Conservation (phyloP, 495 filamentous ascomycete species). For the Neurospora intermedia region DNA sequence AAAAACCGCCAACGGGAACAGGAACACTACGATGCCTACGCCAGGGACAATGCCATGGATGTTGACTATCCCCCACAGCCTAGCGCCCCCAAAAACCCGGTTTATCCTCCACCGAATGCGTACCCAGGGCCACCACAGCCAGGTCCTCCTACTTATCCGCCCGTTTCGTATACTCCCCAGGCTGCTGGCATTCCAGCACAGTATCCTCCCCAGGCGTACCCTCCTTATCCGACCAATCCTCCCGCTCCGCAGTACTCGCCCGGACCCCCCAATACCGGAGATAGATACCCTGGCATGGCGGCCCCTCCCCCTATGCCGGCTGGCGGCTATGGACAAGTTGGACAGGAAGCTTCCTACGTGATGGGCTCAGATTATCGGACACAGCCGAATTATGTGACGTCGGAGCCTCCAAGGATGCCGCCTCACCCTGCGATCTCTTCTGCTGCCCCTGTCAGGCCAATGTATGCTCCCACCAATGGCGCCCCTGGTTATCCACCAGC, state of each 20-base stretch:
- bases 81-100: conserved; percentile 2
- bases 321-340: conserved; percentile 11
- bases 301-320: conserved; percentile 16
- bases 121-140: conserved; percentile 8
- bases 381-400: conserved; percentile 10
- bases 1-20: conserved; percentile 18
- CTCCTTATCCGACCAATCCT: conserved; percentile 13
- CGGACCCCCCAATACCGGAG: conserved; percentile 13
- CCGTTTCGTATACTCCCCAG: conserved; percentile 15
- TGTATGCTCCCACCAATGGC: conserved; percentile 5
- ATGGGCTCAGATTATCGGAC: conserved; percentile 17
- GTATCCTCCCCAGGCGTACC: conserved; percentile 9
- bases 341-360: conserved; percentile 15
- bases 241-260: conserved; percentile 19
- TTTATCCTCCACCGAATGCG: conserved; percentile 5
- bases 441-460: conserved; percentile 15
- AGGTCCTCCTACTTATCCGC: conserved; percentile 10
- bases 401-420: conserved; percentile 14
- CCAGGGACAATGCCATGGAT: conserved; percentile 16
- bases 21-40: conserved; percentile 11
- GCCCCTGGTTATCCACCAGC: conserved; percentile 17
- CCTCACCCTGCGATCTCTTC: conserved; percentile 11
- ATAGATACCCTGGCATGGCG: conserved; percentile 17
- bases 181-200: conserved; percentile 4
- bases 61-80: conserved; percentile 15